Evolutionary conservation across 768 basidiomycete genomes (phyloP).

Genomic region (Fibroporia radiculosa): DNA sequence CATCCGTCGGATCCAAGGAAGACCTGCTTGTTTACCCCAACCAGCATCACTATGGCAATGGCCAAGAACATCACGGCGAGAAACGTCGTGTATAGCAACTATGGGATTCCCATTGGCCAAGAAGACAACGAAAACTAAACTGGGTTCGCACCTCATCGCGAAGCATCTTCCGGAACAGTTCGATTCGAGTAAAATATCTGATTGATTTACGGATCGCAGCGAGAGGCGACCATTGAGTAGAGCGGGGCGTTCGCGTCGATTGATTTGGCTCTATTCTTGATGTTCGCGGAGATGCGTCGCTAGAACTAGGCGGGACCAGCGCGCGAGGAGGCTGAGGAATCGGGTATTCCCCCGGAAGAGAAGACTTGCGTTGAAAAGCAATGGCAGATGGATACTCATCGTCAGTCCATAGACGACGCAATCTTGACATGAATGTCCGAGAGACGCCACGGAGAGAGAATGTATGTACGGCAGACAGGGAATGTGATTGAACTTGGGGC

Average conservation of each 20-base stretch:
- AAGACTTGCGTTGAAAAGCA: conserved; percentile 17
- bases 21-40: conserved; percentile 41
- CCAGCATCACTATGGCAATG: conserved; percentile 39
- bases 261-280: too few species aligned
- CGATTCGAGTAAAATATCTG: conserved; percentile 44
- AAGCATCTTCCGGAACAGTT: conserved; percentile 47
- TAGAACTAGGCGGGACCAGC: conserved; percentile 6
- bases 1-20: conserved; percentile 41
- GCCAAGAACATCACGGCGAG: conserved; percentile 42
- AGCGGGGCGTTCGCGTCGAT: neutral
- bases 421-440: neutral
- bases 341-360: conserved; percentile 12
- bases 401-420: conserved; percentile 9
- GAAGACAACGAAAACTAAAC: neutral
- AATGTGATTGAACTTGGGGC: conserved; percentile 17
- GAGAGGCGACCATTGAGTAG: conserved; percentile 10
- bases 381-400: conserved; percentile 8
- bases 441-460: neutral
- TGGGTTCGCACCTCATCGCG: conserved; percentile 48
- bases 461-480: neutral
- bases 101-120: neutral
- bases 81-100: conserved; percentile 50
- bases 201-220: conserved; percentile 34
- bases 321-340: conserved; percentile 12
- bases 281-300: conserved; percentile 4